These are phyloP conservation scores for Actinidia arguta DNA, from an alignment of 179 eudicot species.

Conservation along the genomic window DNA sequence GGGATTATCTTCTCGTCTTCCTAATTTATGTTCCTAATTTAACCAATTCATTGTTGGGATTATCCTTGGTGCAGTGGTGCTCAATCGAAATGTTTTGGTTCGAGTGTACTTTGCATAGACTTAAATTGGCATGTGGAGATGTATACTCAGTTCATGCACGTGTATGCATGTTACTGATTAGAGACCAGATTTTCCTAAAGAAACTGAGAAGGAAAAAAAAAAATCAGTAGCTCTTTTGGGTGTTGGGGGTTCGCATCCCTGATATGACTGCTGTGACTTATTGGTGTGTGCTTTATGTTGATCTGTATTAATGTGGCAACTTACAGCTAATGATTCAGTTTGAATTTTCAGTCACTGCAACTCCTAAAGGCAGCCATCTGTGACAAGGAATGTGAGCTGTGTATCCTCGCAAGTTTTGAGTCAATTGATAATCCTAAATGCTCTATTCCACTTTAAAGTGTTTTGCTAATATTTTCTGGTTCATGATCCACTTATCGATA, in stretches of 20 bases:
- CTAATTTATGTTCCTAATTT: background rate
- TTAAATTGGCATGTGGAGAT: background rate
- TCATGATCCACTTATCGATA: constrained; percentile 1
- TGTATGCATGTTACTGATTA: background rate
- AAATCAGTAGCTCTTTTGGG: background rate
- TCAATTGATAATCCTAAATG: background rate
- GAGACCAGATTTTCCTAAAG: no score
- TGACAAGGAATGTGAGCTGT: constrained; percentile 83
- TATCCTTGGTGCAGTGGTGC: background rate
- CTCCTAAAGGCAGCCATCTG: constrained; percentile 84
- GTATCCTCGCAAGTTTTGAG: constrained; percentile 64
- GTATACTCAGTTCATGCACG: background rate
- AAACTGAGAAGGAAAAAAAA: no score
- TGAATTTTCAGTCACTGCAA: constrained; percentile 73
- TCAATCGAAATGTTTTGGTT: background rate
- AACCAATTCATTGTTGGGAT: background rate
- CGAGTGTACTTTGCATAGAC: background rate
- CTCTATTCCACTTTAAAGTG: background rate
- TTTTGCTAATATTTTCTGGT: background rate
- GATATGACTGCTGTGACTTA: constrained; percentile 2
- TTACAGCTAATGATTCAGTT: constrained; percentile 24
- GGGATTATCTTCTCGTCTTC: background rate
- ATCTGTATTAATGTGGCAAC: background rate
- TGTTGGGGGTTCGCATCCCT: background rate
- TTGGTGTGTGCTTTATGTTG: background rate